A percentile compares a stretch with the other conserved stretches of the same genome.
These are phyloP conservation scores for Gossypium bickii DNA, from an alignment of 345 rosid genomes.

Conservation along the genomic window DNA sequence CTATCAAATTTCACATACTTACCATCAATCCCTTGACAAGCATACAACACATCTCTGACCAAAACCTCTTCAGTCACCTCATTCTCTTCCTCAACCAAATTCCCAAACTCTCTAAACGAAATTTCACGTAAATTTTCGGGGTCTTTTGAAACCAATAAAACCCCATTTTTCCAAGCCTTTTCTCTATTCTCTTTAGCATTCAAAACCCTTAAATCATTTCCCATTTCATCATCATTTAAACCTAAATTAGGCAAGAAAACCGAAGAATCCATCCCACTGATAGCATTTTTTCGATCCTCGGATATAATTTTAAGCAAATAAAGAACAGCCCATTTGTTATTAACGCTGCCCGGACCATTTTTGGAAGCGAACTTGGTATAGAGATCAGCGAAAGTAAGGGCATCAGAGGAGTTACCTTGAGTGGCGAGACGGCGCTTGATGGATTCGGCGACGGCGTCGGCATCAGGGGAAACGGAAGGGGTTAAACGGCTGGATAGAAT, in stretches of 20 bases:
- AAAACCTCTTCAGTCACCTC: constrained; percentile 85
- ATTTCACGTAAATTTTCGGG: constrained; percentile 72
- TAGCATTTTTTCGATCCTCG: constrained; percentile 49
- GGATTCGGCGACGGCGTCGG: constrained; percentile 81
- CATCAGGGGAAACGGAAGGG: constrained; percentile 74
- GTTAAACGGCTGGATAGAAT: constrained; percentile 84
- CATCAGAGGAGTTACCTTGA: constrained; percentile 82
- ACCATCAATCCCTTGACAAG: constrained; percentile 94
- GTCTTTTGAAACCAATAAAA: constrained; percentile 61
- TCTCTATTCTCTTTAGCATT: constrained; percentile 30
- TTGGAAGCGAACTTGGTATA: constrained; percentile 76
- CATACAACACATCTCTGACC: constrained; percentile 87
- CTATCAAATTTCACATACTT: constrained; percentile 66
- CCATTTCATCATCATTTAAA: constrained; percentile 29
- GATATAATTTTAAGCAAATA: constrained; percentile 77
- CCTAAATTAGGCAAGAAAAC: constrained; percentile 49
- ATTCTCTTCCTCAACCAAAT: constrained; percentile 68
- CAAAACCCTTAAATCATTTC: constrained; percentile 27
- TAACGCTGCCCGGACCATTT: constrained; percentile 78
- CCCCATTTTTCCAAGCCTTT: constrained; percentile 64
- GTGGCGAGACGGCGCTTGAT: constrained; percentile 91
- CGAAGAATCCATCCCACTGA: constrained; percentile 37
- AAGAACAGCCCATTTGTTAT: constrained; percentile 89
- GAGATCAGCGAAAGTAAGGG: constrained; percentile 80
- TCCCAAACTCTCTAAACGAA: constrained; percentile 70